Conservation (phyloP, 2,329 filamentous ascomycete species). For the Neopestalotiopsis sp. region DNA sequence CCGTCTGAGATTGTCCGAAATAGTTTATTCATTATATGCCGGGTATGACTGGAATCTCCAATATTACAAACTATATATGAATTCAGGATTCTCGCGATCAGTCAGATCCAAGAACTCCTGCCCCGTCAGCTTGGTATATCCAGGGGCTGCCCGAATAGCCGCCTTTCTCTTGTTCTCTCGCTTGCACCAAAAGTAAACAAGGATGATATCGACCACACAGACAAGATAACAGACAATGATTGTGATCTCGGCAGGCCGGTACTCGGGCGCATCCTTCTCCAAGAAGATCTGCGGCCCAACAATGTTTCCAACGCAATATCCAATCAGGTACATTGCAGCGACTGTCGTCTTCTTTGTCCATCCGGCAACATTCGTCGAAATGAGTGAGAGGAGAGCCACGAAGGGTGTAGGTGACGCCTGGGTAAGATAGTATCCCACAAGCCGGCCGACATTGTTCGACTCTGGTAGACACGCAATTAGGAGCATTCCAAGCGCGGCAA, state of each 20-base stretch:
- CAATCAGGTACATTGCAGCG: conserved; percentile 58
- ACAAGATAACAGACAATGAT: conserved; percentile 65
- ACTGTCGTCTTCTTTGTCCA: conserved; percentile 67
- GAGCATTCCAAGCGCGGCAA: conserved; percentile 64
- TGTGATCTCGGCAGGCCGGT: conserved; percentile 67
- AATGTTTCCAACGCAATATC: conserved; percentile 60
- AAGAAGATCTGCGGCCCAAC: conserved; percentile 58
- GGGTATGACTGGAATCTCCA: no score
- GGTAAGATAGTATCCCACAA: conserved; percentile 71
- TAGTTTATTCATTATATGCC: not conserved
- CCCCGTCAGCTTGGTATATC: conserved; percentile 67
- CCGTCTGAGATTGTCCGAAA: not conserved
- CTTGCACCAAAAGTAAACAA: conserved; percentile 68
- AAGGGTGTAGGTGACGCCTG: conserved; percentile 66
- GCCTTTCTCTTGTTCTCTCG: conserved; percentile 66
- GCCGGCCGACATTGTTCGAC: conserved; percentile 60
- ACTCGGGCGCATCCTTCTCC: conserved; percentile 61
- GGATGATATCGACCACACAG: conserved; percentile 58
- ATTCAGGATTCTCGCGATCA: conserved; percentile 69
- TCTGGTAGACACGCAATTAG: conserved; percentile 69
- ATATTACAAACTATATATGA: conserved; percentile 61
- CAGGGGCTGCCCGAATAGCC: conserved; percentile 52
- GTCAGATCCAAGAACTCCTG: conserved; percentile 73
- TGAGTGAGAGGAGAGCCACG: conserved; percentile 67
- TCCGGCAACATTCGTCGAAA: conserved; percentile 64